A percentile compares a stretch with the other conserved stretches of the same genome.
These are phyloP conservation scores for Myxozyma geophila DNA, from an alignment of 805 yeast species.

Conservation along the genomic window DNA sequence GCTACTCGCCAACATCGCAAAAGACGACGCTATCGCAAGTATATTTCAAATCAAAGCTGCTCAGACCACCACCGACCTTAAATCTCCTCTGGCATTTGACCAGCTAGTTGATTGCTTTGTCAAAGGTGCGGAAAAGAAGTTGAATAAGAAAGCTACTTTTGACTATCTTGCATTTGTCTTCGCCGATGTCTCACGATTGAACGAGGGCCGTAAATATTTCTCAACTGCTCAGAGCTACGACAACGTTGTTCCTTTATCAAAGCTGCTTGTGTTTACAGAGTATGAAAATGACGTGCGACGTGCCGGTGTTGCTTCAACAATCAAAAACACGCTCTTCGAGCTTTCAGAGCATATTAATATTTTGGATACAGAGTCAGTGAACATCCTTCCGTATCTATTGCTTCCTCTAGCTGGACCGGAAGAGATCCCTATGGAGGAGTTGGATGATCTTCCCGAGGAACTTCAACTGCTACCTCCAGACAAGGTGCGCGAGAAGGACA, in stretches of 20 bases:
- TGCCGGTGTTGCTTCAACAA: conserved; percentile 90
- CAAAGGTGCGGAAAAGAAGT: conserved; percentile 72
- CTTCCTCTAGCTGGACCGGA: conserved; percentile 81
- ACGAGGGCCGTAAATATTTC: conserved; percentile 65
- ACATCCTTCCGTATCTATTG: conserved; percentile 78
- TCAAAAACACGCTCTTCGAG: conserved; percentile 87
- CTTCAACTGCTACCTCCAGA: conserved; percentile 78
- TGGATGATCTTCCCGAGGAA: conserved; percentile 85
- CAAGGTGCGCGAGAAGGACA: conserved; percentile 73
- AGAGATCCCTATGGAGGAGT: conserved; percentile 80
- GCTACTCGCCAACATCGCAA: conserved; percentile 82
- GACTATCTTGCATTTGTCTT: conserved; percentile 88
- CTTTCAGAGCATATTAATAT: conserved; percentile 65
- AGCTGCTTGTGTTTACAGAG: conserved; percentile 80
- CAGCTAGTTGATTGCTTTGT: conserved; percentile 89
- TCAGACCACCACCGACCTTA: conserved; percentile 11
- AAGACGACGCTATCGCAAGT: conserved; percentile 60
- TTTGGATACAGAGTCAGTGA: conserved; percentile 64
- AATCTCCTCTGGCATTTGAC: conserved; percentile 55
- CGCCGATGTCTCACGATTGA: conserved; percentile 77
- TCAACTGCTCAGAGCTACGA: conserved; percentile 74
- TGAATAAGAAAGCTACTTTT: conserved; percentile 73
- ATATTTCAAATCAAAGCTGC: conserved; percentile 18
- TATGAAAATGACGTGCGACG: conserved; percentile 76
- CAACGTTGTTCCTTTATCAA: conserved; percentile 76